Evolutionary conservation across 306 rosid species (phyloP).

Genomic region (Luffa aegyptiaca): DNA sequence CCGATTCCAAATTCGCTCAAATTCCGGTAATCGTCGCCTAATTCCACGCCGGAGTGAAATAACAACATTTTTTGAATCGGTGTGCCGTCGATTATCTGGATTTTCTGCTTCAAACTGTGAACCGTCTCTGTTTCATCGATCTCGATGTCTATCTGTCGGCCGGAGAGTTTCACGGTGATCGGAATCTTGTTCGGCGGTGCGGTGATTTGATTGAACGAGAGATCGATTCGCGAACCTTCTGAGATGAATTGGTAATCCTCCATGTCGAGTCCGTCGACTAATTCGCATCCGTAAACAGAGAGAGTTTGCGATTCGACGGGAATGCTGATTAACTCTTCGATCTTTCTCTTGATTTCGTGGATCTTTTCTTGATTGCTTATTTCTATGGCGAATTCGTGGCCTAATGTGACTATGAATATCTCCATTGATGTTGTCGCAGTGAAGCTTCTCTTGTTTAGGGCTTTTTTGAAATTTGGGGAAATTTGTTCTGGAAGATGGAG

Average conservation of each 20-base stretch:
- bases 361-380: constrained; percentile 50
- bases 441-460: background rate
- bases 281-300: constrained; percentile 59
- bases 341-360: constrained; percentile 52
- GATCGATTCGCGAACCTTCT: constrained; percentile 70
- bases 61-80: constrained; percentile 60
- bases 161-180: constrained; percentile 39
- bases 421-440: constrained; percentile 11
- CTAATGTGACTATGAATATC: constrained; percentile 29
- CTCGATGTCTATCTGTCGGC: constrained; percentile 42
- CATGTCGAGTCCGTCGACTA: constrained; percentile 76
- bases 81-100: constrained; percentile 49
- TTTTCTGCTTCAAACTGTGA: constrained; percentile 62
- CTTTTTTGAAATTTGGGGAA: background rate
- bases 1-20: constrained; percentile 51
- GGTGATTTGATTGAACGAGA: constrained; percentile 28
- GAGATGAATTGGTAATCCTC: constrained; percentile 74
- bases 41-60: constrained; percentile 43
- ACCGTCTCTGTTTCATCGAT: constrained; percentile 62
- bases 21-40: constrained; percentile 47
- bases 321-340: constrained; percentile 51
- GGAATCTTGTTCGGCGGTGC: constrained; percentile 32
- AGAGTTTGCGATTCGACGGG: constrained; percentile 59
- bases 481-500: background rate
- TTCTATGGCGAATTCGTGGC: constrained; percentile 40